Evolutionary conservation across 129 eudicot species (phyloP).

Genomic region (Lactuca saligna): DNA sequence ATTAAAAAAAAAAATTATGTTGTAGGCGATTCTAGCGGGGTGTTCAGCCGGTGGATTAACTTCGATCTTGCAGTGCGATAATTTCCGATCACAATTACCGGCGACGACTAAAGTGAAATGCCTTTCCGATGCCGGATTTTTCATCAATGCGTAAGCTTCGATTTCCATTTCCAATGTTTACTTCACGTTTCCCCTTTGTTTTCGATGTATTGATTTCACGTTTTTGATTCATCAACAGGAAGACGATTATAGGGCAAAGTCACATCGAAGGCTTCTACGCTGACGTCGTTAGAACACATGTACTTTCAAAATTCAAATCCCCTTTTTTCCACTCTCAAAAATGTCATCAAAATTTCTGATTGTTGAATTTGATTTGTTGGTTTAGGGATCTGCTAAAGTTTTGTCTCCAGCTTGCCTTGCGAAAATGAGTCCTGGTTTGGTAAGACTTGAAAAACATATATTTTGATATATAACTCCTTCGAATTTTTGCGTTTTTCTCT

Average conservation of each 20-base stretch:
- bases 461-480: background rate
- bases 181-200: background rate
- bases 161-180: background rate
- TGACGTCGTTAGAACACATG: slow-evolving; percentile 77
- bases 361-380: background rate
- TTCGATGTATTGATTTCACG: background rate
- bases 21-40: slow-evolving; percentile 79
- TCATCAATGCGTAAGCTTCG: slow-evolving; percentile 66
- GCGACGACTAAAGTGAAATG: slow-evolving; percentile 72
- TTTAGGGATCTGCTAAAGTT: slow-evolving; percentile 75
- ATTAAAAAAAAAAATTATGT: background rate
- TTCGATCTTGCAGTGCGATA: slow-evolving; percentile 82
- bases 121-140: slow-evolving; percentile 86
- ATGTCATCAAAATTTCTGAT: background rate
- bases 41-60: slow-evolving; percentile 98
- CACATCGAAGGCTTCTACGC: slow-evolving; percentile 71
- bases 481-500: background rate
- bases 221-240: slow-evolving; percentile 44
- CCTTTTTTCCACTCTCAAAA: background rate
- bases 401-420: slow-evolving; percentile 64
- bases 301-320: background rate
- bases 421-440: slow-evolving; percentile 66
- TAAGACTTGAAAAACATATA: slow-evolving; percentile 28
- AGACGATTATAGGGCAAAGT: slow-evolving; percentile 68
- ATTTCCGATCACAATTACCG: slow-evolving; percentile 73